Base-by-base conservation (phyloP, 116 monocot species). In the Trichopus zeylanicus region DNA sequence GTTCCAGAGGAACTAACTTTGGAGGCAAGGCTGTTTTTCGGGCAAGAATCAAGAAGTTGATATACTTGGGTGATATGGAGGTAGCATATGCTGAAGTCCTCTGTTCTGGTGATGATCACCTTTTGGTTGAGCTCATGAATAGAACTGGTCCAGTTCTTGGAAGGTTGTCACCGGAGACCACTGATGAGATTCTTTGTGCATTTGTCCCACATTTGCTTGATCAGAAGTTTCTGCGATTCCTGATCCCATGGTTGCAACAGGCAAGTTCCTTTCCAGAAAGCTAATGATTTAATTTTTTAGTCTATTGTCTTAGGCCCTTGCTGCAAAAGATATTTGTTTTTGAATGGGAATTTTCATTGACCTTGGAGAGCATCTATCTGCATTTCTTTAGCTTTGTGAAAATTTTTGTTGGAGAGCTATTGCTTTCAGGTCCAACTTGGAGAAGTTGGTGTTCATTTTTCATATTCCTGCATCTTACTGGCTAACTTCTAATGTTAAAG, bases 201-300 rank as follows among this genome's bases (percentile, higher is more conserved):
- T 31, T 97, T 51, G 72, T 70, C 19, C 56, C 71, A 18, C 60
- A 70, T 24, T 69, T 86, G 55, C 56, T 71, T 5, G 76, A 86
- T 56, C 68, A 74, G 51, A 79, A 78, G 24, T 79, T 81, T 51
- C 29, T 77, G 49, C 61, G 63, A 39, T 76, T 65, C 7, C 62
- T 74, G 30, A 61, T 84, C 46, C 90, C 86, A 59, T 95, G 95
- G 95, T 70, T 95, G 69, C 86, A 89, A 74, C 90, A 95, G 75
- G 95, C 72, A 71, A 71, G 74, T 27, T 80, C 47, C 20, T 49
- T 7, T 26, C 3, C 16, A 16, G 24, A 49, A 13, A 53, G 23
- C 5, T 7, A 32, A 67, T 58, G 9, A 20, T n/a, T 28, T 25
- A n/a, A 24, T 1, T 33, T 9, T 24, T 18, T 23, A 23, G 7